phyloP scores from a whole-genome alignment of 2,329 filamentous ascomycete species.

The Dactylellina cionopaga region DNA sequence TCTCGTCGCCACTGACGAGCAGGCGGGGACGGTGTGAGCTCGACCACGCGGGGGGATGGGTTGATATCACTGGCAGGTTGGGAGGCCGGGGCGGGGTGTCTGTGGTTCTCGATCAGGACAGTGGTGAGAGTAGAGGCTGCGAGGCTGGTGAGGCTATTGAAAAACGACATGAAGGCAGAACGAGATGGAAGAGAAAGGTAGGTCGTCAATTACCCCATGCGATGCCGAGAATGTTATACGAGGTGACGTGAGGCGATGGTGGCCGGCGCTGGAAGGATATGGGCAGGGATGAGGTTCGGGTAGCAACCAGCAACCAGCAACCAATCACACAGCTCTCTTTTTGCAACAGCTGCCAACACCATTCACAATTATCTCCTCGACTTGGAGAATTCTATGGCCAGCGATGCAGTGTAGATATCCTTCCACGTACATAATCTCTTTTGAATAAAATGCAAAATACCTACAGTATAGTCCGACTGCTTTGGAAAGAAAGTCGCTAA shows the following conservation, averaged over 20 bases:
- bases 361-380: too few relatives aligned
- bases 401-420: too few relatives aligned
- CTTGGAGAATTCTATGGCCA: too few relatives aligned
- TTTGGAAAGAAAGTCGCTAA: too few relatives aligned
- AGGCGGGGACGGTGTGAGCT: conserved; percentile 12
- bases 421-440: too few relatives aligned
- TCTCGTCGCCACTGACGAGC: neutral
- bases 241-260: neutral
- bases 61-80: neutral
- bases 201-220: neutral
- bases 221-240: neutral
- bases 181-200: neutral
- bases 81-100: neutral
- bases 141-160: conserved; percentile 20
- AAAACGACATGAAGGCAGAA: conserved; percentile 39
- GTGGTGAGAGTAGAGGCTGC: conserved; percentile 25
- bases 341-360: neutral
- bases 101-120: conserved; percentile 16
- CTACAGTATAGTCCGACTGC: too few relatives aligned
- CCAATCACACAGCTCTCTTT: neutral
- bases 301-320: conserved; percentile 6
- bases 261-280: neutral
- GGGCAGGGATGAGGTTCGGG: neutral
- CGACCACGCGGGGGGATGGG: conserved; percentile 6
- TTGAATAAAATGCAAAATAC: too few relatives aligned